These are phyloP conservation scores for Dactylella cylindrospora DNA, from an alignment of 2,329 filamentous ascomycete genomes.

Conservation along the genomic window DNA sequence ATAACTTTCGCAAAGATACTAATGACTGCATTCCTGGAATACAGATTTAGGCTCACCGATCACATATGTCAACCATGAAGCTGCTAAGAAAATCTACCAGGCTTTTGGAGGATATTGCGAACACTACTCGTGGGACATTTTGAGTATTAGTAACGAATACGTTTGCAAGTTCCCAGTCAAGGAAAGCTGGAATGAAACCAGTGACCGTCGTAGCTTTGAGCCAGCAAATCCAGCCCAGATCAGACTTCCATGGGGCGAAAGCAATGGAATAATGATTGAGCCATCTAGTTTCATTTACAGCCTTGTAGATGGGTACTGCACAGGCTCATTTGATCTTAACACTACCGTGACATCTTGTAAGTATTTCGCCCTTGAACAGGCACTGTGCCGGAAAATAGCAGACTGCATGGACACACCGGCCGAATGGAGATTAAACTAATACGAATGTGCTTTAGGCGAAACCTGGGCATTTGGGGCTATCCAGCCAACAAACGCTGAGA, in stretches of 20 bases:
- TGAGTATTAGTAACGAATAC: neutral
- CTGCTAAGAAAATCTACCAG: slow-evolving; percentile 18
- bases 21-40: neutral
- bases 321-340: neutral
- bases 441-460: slow-evolving; percentile 5
- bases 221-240: neutral
- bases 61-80: slow-evolving; percentile 23
- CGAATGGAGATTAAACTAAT: neutral
- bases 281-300: slow-evolving; percentile 10
- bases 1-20: neutral
- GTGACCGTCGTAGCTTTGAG: neutral
- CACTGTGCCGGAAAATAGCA: neutral
- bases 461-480: slow-evolving; percentile 23
- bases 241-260: slow-evolving; percentile 23
- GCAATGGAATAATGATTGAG: slow-evolving; percentile 14
- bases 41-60: slow-evolving; percentile 18
- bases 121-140: neutral
- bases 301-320: slow-evolving; percentile 1
- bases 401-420: neutral
- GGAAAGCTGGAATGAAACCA: neutral
- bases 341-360: too few species aligned
- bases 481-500: slow-evolving; percentile 9
- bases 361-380: neutral
- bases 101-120: slow-evolving; percentile 28
- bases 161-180: slow-evolving; percentile 26